A percentile compares a stretch with the other conserved stretches of the same genome.
These are phyloP conservation scores for Tetrapyrgos nigripes DNA, from an alignment of 1,284 basidiomycete species.

Conservation along the genomic window DNA sequence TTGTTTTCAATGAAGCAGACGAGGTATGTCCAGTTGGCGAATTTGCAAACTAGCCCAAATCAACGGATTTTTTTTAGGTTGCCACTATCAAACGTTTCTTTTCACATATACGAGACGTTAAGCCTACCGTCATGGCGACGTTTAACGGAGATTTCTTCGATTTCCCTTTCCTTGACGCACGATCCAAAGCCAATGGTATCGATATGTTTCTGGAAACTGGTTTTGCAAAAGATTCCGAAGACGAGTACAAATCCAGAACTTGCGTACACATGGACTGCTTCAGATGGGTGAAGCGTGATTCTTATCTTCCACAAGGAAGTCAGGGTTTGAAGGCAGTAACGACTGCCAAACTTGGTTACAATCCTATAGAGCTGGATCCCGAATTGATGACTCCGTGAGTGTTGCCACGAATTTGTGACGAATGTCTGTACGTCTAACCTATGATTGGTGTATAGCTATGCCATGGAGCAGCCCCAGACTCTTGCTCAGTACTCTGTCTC, in stretches of 20 bases:
- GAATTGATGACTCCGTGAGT: conserved; percentile 98
- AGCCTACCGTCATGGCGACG: conserved; percentile 97
- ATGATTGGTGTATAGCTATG: conserved; percentile 70
- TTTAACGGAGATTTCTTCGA: conserved; percentile 99
- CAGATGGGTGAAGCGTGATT: conserved; percentile 99
- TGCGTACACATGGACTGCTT: conserved; percentile 99
- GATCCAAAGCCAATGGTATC: conserved; percentile 89
- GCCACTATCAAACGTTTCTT: conserved; percentile 90
- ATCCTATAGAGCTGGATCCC: conserved; percentile 97
- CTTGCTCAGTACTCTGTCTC: conserved; percentile 99
- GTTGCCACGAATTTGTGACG: too few relatives aligned
- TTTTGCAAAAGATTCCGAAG: conserved; percentile 90
- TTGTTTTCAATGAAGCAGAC: conserved; percentile 93
- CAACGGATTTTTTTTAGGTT: conserved; percentile 48
- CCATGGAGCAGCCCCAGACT: conserved; percentile 93
- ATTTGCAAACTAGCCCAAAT: not conserved
- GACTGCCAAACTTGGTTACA: conserved; percentile 95
- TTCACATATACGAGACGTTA: conserved; percentile 90
- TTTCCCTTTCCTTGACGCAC: conserved; percentile 96
- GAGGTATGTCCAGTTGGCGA: conserved; percentile 60
- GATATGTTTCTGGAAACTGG: conserved; percentile 98
- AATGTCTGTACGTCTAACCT: too few relatives aligned
- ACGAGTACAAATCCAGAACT: conserved; percentile 94
- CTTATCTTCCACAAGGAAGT: conserved; percentile 98
- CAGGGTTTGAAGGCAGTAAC: conserved; percentile 99